Conservation (phyloP, 176 grass and related monocot genomes). For the Oryza glaberrima region DNA sequence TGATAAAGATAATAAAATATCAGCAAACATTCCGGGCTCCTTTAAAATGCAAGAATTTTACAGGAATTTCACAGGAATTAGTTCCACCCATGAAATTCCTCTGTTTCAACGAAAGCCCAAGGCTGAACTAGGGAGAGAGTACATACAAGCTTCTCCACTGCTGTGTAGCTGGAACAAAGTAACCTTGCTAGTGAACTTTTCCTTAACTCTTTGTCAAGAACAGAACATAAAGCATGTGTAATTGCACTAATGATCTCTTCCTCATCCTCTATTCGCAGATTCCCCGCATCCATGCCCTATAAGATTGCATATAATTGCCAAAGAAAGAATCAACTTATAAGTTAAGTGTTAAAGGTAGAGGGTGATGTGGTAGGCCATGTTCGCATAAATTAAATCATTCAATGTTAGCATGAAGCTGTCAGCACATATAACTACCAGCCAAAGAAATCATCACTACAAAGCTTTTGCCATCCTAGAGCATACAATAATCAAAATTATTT, state of each 20-base stretch:
- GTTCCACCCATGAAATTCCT: too few species aligned
- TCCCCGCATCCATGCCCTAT: conserved; percentile 75
- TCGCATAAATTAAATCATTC: not conserved
- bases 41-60: too few species aligned
- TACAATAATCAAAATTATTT: conserved; percentile 1
- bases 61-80: too few species aligned
- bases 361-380: not conserved
- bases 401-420: not conserved
- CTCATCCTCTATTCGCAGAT: conserved; percentile 78
- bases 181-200: conserved; percentile 78
- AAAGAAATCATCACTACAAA: not conserved
- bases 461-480: not conserved
- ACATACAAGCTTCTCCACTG: conserved; percentile 88
- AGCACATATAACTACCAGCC: not conserved
- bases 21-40: not conserved
- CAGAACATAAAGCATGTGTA: conserved; percentile 69
- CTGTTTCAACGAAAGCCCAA: conserved; percentile 5
- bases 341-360: not conserved
- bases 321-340: not conserved
- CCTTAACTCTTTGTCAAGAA: conserved; percentile 70
- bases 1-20: conserved; percentile 1
- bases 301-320: conserved; percentile 38
- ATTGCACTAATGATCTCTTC: conserved; percentile 82
- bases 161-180: conserved; percentile 77
- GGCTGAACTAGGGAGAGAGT: conserved; percentile 2